Base-by-base conservation (phyloP, 2,329 filamentous ascomycete genomes). In the Sporothrix brunneoviolacea region DNA sequence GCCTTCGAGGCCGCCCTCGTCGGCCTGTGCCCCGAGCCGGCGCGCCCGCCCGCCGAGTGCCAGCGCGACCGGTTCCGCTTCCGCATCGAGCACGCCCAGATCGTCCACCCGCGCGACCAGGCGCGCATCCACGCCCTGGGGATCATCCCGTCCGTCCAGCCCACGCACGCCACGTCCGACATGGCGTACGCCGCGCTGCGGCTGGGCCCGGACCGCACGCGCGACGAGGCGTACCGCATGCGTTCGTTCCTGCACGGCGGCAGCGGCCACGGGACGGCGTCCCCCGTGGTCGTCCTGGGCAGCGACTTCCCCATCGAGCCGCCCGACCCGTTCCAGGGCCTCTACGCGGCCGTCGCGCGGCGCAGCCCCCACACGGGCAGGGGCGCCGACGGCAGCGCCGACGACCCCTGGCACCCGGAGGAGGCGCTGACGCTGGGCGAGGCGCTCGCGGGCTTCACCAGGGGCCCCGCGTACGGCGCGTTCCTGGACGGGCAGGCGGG, bases 261-360 rank as follows among this genome's bases (percentile, higher is more conserved):
- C 78, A 4, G 36, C 27, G 6, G 12, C 22, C 2, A 12, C 46
- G 8, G 13, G 37, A 45, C 8, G 46, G 35, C 16, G 19, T 37
- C 15, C 50, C 47, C 38, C 51, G n/a, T 21, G 13, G 28, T 45
- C 15, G 66, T 86, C 1, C 70, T 88, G 2, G 84, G 84, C 3
- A 84, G 80, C 43, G 84, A 87, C 59, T 87, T 87, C 57, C 84
- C 84, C 33, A 83, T 88, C 8, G 83, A 87, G 61, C 83, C 83
- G 3, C 76, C 82, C 0, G 76, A 79, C 58, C 80, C 83, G 2
- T 83, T 85, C 55, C 75, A 82, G 50, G 84, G 83, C 16, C 79
- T 87, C 35, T 87, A 84, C 58, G 83, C 83, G 4, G 84, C 84
- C 3, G 73, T 84, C 2, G 75, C 82, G 12, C 70, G 84, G 50